Percentiles rank a stretch among this genome's conserved stretches.
Conservation (phyloP, 2,329 filamentous ascomycete genomes). For the Aspergillus fischeri region DNA sequence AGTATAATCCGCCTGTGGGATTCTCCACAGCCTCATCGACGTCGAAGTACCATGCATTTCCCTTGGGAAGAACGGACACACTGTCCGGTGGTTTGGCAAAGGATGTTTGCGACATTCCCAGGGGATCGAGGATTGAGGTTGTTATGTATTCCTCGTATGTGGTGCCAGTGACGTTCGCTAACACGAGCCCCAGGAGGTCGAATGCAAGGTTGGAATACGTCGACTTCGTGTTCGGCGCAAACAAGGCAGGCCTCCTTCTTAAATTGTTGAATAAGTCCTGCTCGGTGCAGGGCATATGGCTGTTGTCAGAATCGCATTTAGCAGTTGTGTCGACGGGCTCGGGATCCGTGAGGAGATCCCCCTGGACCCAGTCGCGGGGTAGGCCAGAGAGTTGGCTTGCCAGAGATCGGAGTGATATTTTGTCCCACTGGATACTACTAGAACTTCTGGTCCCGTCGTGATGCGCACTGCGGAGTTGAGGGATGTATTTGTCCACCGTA, state of each 20-base stretch:
- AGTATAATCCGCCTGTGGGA: slow-evolving; percentile 41
- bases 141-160: slow-evolving; percentile 22
- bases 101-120: slow-evolving; percentile 11
- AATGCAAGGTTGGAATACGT: slow-evolving; percentile 28
- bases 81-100: background rate
- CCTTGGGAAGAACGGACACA: slow-evolving; percentile 9
- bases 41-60: slow-evolving; percentile 23
- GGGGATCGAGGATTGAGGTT: slow-evolving; percentile 12
- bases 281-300: background rate
- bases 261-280: slow-evolving; percentile 9
- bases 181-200: slow-evolving; percentile 23
- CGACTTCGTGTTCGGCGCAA: slow-evolving; percentile 20
- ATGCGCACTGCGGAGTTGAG: slow-evolving; percentile 2
- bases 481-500: slow-evolving; percentile 18
- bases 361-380: slow-evolving; percentile 20
- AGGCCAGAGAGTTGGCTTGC: slow-evolving; percentile 24
- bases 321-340: too few species aligned
- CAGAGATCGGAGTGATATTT: slow-evolving; percentile 23
- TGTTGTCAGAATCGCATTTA: background rate
- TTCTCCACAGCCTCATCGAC: background rate
- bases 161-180: slow-evolving; percentile 22
- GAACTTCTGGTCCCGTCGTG: background rate
- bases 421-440: slow-evolving; percentile 18
- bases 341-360: background rate
- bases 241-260: slow-evolving; percentile 11